Evolutionary conservation across 176 grass and related monocot species (phyloP).

Genomic region (Puya raimondii): DNA sequence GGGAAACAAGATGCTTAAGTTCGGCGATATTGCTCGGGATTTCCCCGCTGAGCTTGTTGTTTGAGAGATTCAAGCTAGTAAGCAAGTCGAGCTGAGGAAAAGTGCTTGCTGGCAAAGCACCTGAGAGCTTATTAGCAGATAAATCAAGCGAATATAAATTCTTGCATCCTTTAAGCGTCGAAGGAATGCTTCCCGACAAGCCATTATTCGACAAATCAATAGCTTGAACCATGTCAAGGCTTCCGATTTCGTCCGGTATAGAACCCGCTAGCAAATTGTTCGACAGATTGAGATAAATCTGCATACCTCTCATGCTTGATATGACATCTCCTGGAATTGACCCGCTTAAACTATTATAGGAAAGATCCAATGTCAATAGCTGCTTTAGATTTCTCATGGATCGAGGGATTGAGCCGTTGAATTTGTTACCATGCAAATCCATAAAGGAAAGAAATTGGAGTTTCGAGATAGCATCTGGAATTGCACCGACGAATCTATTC

Average conservation of each 20-base stretch:
- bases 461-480: conserved; percentile 47
- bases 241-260: conserved; percentile 52
- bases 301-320: conserved; percentile 37
- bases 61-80: conserved; percentile 57
- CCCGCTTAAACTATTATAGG: conserved; percentile 54
- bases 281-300: conserved; percentile 62
- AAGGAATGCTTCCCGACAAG: conserved; percentile 57
- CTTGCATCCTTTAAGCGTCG: conserved; percentile 52
- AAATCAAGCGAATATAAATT: conserved; percentile 66
- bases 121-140: conserved; percentile 51
- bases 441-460: conserved; percentile 49
- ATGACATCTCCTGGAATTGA: conserved; percentile 40
- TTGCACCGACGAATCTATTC: conserved; percentile 44
- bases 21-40: conserved; percentile 32
- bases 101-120: conserved; percentile 28
- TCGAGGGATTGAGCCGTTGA: conserved; percentile 53
- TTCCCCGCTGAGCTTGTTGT: conserved; percentile 55
- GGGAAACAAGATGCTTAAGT: conserved; percentile 32
- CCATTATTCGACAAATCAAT: conserved; percentile 71
- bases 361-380: conserved; percentile 64
- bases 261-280: conserved; percentile 41
- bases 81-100: conserved; percentile 72
- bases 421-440: conserved; percentile 49
- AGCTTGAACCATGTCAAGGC: conserved; percentile 54
- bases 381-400: conserved; percentile 28